A percentile compares a stretch with the other conserved stretches of the same genome.
phyloP scores from a whole-genome alignment of 768 basidiomycete species.

The Dioszegia aurantiaca region DNA sequence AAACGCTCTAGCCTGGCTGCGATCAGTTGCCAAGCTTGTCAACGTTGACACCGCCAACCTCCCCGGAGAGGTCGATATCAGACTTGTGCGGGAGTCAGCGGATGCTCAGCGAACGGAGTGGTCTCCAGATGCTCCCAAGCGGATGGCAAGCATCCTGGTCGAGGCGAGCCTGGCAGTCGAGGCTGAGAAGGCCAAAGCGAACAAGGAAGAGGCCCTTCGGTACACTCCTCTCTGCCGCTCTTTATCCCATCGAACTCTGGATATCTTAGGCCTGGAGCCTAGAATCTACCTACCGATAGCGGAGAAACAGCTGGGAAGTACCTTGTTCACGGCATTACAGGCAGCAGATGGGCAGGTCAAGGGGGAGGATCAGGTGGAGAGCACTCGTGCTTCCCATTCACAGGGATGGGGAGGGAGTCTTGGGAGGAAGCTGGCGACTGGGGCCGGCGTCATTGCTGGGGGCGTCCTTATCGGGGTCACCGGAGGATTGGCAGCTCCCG shows the following conservation, averaged over 20 bases:
- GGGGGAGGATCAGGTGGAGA: constrained; percentile 29
- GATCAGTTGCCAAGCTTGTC: constrained; percentile 35
- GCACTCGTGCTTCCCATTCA: constrained; percentile 44
- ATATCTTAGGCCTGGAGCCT: constrained; percentile 31
- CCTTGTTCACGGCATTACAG: constrained; percentile 44
- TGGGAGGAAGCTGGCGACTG: constrained; percentile 51
- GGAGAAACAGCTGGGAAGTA: constrained; percentile 38
- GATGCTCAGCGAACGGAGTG: constrained; percentile 9
- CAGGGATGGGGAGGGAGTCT: constrained; percentile 54
- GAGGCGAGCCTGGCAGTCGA: constrained; percentile 31
- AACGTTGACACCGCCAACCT: constrained; percentile 16
- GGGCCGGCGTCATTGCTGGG: constrained; percentile 53
- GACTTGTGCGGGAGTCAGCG: constrained; percentile 10
- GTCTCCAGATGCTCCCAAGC: neutral
- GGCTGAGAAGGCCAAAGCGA: constrained; percentile 19
- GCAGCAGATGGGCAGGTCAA: constrained; percentile 24
- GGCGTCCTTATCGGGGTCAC: constrained; percentile 54
- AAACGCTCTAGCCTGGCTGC: constrained; percentile 28
- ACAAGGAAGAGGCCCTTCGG: constrained; percentile 34
- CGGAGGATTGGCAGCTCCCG: constrained; percentile 55
- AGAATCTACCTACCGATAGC: constrained; percentile 28
- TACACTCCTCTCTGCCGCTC: constrained; percentile 44
- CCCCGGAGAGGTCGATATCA: neutral
- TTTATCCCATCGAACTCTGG: constrained; percentile 33
- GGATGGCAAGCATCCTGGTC: neutral